phyloP scores from a whole-genome alignment of 2,329 filamentous ascomycete genomes.

The Trichoderma sp. region DNA sequence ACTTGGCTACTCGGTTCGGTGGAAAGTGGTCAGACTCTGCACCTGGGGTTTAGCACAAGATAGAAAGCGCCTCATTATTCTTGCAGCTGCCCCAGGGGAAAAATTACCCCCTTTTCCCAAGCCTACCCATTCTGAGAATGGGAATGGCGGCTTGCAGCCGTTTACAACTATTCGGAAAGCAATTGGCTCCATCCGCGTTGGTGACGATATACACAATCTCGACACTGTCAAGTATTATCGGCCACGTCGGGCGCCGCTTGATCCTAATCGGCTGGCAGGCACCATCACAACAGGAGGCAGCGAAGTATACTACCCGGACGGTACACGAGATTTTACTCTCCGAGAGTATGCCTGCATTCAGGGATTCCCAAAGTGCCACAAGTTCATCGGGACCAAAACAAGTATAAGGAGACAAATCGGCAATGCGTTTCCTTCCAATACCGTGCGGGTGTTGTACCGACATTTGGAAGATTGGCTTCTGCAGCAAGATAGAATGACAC shows the following conservation, averaged over 20 bases:
- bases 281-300: constrained; percentile 66
- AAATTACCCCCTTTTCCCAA: constrained; percentile 62
- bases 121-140: constrained; percentile 53
- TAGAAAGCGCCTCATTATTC: constrained; percentile 52
- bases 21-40: constrained; percentile 56
- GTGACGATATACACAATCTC: constrained; percentile 42
- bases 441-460: constrained; percentile 49
- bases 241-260: constrained; percentile 38
- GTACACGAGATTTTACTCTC: constrained; percentile 59
- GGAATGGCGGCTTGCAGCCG: constrained; percentile 34
- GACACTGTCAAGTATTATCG: constrained; percentile 27
- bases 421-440: constrained; percentile 70
- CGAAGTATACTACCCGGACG: constrained; percentile 63
- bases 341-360: constrained; percentile 68
- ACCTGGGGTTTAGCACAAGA: constrained; percentile 51
- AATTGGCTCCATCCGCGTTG: constrained; percentile 34
- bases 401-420: constrained; percentile 65
- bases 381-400: constrained; percentile 47
- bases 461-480: constrained; percentile 48
- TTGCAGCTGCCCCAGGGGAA: constrained; percentile 67
- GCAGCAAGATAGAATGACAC: constrained; percentile 38
- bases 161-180: constrained; percentile 46
- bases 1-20: constrained; percentile 66
- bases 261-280: constrained; percentile 47
- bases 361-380: constrained; percentile 62